Evolutionary conservation across 2,329 filamentous ascomycete genomes (phyloP).

Genomic region (Cladosporium velox): DNA sequence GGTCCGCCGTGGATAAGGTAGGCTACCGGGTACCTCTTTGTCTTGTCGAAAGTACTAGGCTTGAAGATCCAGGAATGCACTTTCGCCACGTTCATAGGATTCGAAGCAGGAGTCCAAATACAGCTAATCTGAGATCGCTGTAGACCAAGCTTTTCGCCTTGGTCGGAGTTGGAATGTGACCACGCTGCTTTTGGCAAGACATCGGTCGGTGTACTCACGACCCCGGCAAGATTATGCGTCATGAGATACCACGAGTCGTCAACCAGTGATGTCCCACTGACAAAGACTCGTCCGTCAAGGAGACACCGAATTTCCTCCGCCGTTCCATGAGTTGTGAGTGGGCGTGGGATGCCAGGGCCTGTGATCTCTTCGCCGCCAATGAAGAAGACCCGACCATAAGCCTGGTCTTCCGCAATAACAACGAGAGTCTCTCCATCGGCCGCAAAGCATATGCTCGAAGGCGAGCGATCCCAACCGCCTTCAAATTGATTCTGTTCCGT

Average conservation of each 20-base stretch:
- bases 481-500: not conserved
- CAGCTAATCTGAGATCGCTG: slow-evolving; percentile 64
- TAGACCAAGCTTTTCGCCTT: slow-evolving; percentile 68
- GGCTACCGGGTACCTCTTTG: slow-evolving; percentile 35
- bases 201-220: slow-evolving; percentile 47
- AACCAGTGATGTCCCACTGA: slow-evolving; percentile 67
- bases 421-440: slow-evolving; percentile 63
- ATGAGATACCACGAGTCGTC: slow-evolving; percentile 72
- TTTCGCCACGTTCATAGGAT: slow-evolving; percentile 50
- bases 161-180: slow-evolving; percentile 59
- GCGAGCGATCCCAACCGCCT: slow-evolving; percentile 55
- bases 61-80: slow-evolving; percentile 62
- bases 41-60: slow-evolving; percentile 33
- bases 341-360: slow-evolving; percentile 42
- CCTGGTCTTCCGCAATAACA: slow-evolving; percentile 72
- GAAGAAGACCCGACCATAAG: slow-evolving; percentile 60
- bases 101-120: slow-evolving; percentile 68
- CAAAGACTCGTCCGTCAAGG: slow-evolving; percentile 54
- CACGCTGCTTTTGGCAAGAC: slow-evolving; percentile 24
- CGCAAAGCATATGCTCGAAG: slow-evolving; percentile 54
- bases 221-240: slow-evolving; percentile 44
- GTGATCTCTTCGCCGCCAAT: slow-evolving; percentile 1
- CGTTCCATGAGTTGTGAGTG: slow-evolving; percentile 56
- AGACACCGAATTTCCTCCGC: slow-evolving; percentile 50
- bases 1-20: slow-evolving; percentile 38